Evolutionary conservation across 805 yeast species (phyloP), one percentile per base, ranked within the genome.

Genomic region (Saturnispora hagleri): DNA sequence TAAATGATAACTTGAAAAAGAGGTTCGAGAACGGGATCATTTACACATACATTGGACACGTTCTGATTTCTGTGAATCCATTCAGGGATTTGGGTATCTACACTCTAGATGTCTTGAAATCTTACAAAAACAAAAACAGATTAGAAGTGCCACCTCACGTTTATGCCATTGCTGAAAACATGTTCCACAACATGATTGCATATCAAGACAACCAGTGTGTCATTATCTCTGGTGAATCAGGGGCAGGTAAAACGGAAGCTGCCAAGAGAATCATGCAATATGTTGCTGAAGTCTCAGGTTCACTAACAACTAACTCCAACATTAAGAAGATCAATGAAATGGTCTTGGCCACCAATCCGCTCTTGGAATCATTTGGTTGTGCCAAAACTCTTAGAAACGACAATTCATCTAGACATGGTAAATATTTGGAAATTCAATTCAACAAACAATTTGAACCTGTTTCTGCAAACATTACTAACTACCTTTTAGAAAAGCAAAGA

Each of bases 111-210:
- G 82, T 82, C 2, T 72, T 91, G 57, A 79, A 80, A 53, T 73
- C 84, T 18, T 93, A 93, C 64, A 81, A 82, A 67, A 96, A 96
- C 55, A 89, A 90, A 67, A 93, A 93, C 68, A 76, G 99, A 61
- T 73, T 93, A 53, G 99, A 93, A 70, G 96, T 86, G 28, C 95
- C 98, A 17, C 99, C 99, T 3, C 99, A 93, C 69, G 99, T 93
- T 31, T 93, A 84, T 69, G 96, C 98, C 50, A 89, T 93, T 62
- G 99, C 99, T 10, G 99, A 93, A 69, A 72, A 95, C 35, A 89
- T 93, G 96, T 93, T 85, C 69, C 91, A 93, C 70, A 87, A 91
- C 67, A 77, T 93, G 82, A 90, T 90, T 69, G 85, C 96, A 0
- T 93, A 93, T 69, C 81, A 86, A 53, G 98, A 93, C 61, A 89